Evolutionary conservation across 805 yeast species (phyloP), one percentile per base, ranked within the genome.

Genomic region (Hanseniaspora lachancei): DNA sequence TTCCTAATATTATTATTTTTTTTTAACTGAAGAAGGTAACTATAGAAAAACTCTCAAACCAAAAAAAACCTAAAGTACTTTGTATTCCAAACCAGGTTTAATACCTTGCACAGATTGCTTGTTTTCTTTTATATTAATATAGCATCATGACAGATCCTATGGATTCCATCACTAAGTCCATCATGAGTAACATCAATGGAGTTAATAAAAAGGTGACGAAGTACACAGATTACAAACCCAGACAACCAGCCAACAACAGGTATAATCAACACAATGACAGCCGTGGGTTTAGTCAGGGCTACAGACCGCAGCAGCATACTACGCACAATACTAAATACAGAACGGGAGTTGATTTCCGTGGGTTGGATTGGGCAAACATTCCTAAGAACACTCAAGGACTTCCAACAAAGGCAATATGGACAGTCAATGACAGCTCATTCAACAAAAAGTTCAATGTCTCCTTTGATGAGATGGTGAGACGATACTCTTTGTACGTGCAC

Each of bases 391-490:
- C 41, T 3, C 35, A 16, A 13, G 38, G 38, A 3, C 10, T 29
- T 8, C 13, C 20, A 20, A 20, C 35, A n/a, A 10, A 20, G 12
- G n/a, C 32, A 20, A 46, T 46, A 20, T 46, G 49, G 49, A 46
- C 21, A 20, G n/a, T 46, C 36, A 29, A 39, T 16, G 40, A 47
- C 12, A 20, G 38, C 9, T 27, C 15, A 16, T 46, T 46, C 47
- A 15, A 27, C 21, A 10, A 36, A 21, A 32, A 46, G 23, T 23
- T 23, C 15, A 38, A 29, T 13, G 20, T 46, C 13, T 13, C 15
- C 23, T 46, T 35, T 44, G 58, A 55, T n/a, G 43, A 47, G 10
- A 49, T 55, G 16, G 48, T 55, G 2, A 49, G 58, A 49, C 34
- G 58, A 49, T 41, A 49, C n/a, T 24, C 55, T 32, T 34, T 47